Percentiles rank a stretch among this genome's conserved stretches.
These are phyloP conservation scores for Artomyces pyxidatus DNA, from an alignment of 768 basidiomycete species.

Conservation along the genomic window DNA sequence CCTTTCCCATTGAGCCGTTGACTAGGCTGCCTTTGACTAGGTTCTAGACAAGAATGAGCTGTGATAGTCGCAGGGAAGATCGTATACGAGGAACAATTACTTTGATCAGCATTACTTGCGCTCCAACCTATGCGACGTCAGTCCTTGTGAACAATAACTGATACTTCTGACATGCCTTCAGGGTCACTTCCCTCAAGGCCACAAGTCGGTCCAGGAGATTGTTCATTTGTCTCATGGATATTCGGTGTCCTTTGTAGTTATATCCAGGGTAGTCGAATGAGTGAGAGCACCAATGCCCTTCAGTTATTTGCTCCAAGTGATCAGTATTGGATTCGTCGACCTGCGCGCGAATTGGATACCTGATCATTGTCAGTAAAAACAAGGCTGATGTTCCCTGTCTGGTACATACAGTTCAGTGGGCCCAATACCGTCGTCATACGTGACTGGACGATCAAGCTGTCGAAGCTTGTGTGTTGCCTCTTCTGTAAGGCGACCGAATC, in stretches of 20 bases:
- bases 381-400: too few species aligned
- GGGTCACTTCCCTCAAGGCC: conserved; percentile 30
- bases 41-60: conserved; percentile 39
- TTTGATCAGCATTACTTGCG: conserved; percentile 84
- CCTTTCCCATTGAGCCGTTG: conserved; percentile 60
- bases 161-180: conserved; percentile 32
- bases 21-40: conserved; percentile 59
- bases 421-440: conserved; percentile 64
- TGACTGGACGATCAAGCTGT: conserved; percentile 44
- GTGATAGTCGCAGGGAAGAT: neutral
- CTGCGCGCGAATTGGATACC: conserved; percentile 62
- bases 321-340: conserved; percentile 61
- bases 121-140: conserved; percentile 44
- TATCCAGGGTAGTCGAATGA: conserved; percentile 39
- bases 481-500: conserved; percentile 55
- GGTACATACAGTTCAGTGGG: conserved; percentile 72
- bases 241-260: conserved; percentile 33
- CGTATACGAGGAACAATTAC: conserved; percentile 24
- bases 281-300: conserved; percentile 29
- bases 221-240: conserved; percentile 32
- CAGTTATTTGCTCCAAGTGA: conserved; percentile 39
- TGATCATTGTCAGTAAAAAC: conserved; percentile 22
- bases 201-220: conserved; percentile 53
- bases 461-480: conserved; percentile 42
- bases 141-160: neutral